phyloP scores from a whole-genome alignment of 192 early-diverging fungal genomes.

The Kickxella alabastrina region DNA sequence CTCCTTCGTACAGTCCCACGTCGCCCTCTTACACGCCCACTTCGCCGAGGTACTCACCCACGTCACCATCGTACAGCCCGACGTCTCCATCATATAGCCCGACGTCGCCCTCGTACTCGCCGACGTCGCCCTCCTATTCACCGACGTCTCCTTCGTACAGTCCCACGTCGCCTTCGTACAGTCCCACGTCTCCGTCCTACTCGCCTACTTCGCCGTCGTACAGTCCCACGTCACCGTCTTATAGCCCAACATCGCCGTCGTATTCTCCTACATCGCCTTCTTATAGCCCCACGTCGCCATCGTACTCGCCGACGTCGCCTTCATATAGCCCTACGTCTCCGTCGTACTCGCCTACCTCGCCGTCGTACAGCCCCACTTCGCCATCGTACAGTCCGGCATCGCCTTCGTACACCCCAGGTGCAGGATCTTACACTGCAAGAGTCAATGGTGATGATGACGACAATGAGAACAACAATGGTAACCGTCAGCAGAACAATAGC shows the following conservation, averaged over 20 bases:
- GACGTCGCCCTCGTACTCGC: constrained; percentile 52
- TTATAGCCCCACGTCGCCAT: constrained; percentile 58
- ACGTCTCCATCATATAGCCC: constrained; percentile 69
- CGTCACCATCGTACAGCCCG: constrained; percentile 75
- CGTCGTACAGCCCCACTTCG: constrained; percentile 60
- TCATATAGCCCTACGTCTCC: constrained; percentile 73
- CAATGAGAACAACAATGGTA: constrained; percentile 3
- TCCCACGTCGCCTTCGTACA: constrained; percentile 11
- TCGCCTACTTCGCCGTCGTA: constrained; percentile 63
- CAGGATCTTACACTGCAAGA: constrained; percentile 32
- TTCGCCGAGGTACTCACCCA: constrained; percentile 73
- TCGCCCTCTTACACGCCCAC: constrained; percentile 74
- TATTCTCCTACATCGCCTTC: constrained; percentile 57
- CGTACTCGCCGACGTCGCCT: constrained; percentile 61
- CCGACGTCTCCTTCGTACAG: constrained; percentile 15
- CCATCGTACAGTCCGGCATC: constrained; percentile 63
- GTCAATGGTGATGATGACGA: constrained; percentile 12
- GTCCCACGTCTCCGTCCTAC: constrained; percentile 53
- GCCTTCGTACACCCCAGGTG: constrained; percentile 60
- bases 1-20: constrained; percentile 71
- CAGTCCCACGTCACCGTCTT: constrained; percentile 32
- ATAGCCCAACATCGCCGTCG: constrained; percentile 56
- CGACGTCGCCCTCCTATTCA: constrained; percentile 31
- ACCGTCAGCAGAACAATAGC: constrained; percentile 1
- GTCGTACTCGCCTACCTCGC: constrained; percentile 61